Conservation (phyloP, 352 stramenopile species). For the Thraustochytrium sp. region DNA sequence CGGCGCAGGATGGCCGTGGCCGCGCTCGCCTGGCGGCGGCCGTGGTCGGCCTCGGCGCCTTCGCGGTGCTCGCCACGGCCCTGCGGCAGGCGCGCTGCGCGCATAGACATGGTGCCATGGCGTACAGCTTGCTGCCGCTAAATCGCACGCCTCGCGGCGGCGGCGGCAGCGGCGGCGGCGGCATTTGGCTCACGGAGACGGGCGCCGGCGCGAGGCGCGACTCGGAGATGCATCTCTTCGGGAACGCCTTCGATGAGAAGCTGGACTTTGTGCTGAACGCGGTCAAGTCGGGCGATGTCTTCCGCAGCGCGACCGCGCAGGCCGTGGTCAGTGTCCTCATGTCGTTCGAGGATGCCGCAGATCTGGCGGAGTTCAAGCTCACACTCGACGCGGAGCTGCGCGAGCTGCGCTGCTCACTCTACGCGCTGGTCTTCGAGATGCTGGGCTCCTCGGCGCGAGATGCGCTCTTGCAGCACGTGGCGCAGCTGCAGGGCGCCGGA, state of each 20-base stretch:
- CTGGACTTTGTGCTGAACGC: background rate
- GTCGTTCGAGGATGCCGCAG: background rate
- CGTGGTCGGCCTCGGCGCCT: too few relatives aligned
- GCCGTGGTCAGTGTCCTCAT: background rate
- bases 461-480: background rate
- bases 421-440: background rate
- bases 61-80: background rate
- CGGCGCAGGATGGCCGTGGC: too few relatives aligned
- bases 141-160: too few relatives aligned
- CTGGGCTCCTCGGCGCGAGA: background rate
- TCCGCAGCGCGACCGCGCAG: background rate
- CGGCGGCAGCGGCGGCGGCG: background rate
- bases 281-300: background rate
- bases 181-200: background rate
- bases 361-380: constrained; percentile 17
- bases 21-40: too few relatives aligned
- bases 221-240: background rate
- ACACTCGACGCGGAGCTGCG: background rate
- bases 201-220: background rate
- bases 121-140: background rate
- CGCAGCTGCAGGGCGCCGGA: background rate
- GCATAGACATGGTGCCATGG: background rate
- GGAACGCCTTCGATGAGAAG: background rate
- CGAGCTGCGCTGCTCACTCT: background rate
- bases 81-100: background rate